Conservation (phyloP, 176 grass and related monocot genomes). For the Triticum monococcum region DNA sequence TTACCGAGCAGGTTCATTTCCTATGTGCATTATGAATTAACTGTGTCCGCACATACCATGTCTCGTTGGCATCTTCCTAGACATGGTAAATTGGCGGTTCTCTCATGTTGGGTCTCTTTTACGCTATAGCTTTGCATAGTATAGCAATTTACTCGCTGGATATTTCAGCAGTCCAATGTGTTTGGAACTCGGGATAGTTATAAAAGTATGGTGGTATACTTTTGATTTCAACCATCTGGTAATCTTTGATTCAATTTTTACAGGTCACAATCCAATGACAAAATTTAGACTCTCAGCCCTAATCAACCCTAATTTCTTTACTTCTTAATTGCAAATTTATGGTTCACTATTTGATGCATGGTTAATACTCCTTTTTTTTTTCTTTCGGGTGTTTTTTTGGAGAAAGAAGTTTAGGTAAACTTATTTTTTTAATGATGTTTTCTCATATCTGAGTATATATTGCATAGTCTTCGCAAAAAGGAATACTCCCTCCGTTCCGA, state of each 20-base stretch:
- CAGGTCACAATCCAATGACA: background rate
- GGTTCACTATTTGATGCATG: background rate
- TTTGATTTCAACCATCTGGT: background rate
- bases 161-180: conserved; percentile 2
- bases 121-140: conserved; percentile 5
- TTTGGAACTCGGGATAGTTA: background rate
- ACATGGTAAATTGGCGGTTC: background rate
- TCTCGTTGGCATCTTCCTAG: conserved; percentile 26
- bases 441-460: conserved; percentile 4
- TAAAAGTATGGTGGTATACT: background rate
- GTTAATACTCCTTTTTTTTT: background rate
- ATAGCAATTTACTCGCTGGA: background rate
- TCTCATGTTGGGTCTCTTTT: conserved; percentile 2
- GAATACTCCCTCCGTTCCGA: too few relatives aligned
- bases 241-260: background rate
- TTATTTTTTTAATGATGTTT: background rate
- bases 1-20: conserved; percentile 10
- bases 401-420: background rate
- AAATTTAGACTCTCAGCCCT: background rate
- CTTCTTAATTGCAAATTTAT: background rate
- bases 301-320: background rate
- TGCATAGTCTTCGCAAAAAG: background rate
- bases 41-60: background rate
- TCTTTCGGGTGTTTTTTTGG: background rate
- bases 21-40: conserved; percentile 7